These are phyloP conservation scores for Gossypioides kirkii DNA, from an alignment of 345 rosid species.

Conservation along the genomic window DNA sequence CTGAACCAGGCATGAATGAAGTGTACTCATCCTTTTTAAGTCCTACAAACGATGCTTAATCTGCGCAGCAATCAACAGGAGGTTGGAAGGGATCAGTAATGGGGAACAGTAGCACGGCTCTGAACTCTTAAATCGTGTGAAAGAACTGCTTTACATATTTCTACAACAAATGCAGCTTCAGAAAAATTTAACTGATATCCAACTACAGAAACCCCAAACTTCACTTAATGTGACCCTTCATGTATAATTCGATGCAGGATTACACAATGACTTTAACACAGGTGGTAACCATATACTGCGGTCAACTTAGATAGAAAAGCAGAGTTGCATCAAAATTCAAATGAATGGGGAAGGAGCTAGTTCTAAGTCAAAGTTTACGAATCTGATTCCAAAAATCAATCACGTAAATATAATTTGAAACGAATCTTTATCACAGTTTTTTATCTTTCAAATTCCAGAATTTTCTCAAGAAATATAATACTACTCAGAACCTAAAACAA, in stretches of 20 bases:
- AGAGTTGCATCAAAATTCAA: neutral
- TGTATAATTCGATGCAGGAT: neutral
- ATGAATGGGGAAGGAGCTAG: neutral
- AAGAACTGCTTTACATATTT: neutral
- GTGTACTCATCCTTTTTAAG: neutral
- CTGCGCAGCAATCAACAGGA: neutral
- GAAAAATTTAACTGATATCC: neutral
- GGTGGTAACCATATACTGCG: neutral
- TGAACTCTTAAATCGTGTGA: neutral
- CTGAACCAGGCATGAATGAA: neutral
- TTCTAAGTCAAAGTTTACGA: neutral
- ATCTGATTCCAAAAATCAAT: neutral
- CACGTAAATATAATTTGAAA: neutral
- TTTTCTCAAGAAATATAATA: slow-evolving; percentile 6
- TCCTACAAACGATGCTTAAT: neutral
- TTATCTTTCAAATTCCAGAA: neutral
- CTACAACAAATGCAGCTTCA: neutral
- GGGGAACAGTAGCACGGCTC: neutral
- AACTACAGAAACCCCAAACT: neutral
- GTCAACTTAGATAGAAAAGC: neutral
- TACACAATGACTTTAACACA: neutral
- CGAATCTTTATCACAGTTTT: neutral
- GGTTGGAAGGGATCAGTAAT: neutral
- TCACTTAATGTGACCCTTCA: neutral
- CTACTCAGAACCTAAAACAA: neutral